These are phyloP conservation scores for Tetracentron sinense DNA, from an alignment of 164 flowering plant genomes.

Conservation along the genomic window DNA sequence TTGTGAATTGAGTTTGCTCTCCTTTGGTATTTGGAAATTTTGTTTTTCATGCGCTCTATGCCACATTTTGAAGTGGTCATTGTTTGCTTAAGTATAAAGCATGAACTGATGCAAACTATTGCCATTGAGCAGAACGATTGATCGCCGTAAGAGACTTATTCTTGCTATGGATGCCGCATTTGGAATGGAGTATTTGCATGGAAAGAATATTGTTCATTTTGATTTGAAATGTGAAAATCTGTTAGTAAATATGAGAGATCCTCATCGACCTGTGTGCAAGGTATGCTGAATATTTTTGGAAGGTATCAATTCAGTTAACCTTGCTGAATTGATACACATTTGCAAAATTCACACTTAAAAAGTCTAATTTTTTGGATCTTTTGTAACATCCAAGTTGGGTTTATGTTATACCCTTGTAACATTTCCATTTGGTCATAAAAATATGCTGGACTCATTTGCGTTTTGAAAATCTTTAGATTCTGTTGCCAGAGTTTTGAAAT, in stretches of 20 bases:
- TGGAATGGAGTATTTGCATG: conserved; percentile 98
- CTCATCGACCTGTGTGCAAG: conserved; percentile 95
- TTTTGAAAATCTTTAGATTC: not conserved
- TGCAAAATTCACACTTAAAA: not conserved
- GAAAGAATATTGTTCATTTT: conserved; percentile 91
- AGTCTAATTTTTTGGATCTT: not conserved
- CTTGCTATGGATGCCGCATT: conserved; percentile 95
- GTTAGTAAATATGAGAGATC: conserved; percentile 93
- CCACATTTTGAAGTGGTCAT: not conserved
- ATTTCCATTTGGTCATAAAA: too few relatives aligned
- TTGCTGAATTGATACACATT: not conserved
- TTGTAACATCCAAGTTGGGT: not conserved
- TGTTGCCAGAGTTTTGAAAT: not conserved
- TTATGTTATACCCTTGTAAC: not conserved
- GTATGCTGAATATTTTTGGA: too few relatives aligned
- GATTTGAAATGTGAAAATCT: conserved; percentile 95
- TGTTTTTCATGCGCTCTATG: not conserved
- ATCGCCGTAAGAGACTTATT: conserved; percentile 94
- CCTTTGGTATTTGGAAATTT: not conserved
- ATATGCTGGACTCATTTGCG: too few relatives aligned
- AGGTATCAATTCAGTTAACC: too few relatives aligned
- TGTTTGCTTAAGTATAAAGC: not conserved
- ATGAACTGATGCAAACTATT: not conserved
- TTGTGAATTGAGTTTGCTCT: too few relatives aligned
- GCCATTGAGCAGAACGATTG: conserved; percentile 69